A percentile compares a stretch with the other conserved stretches of the same genome.
phyloP scores from a whole-genome alignment of 495 filamentous ascomycete species.

The Penicillium cataractarum region DNA sequence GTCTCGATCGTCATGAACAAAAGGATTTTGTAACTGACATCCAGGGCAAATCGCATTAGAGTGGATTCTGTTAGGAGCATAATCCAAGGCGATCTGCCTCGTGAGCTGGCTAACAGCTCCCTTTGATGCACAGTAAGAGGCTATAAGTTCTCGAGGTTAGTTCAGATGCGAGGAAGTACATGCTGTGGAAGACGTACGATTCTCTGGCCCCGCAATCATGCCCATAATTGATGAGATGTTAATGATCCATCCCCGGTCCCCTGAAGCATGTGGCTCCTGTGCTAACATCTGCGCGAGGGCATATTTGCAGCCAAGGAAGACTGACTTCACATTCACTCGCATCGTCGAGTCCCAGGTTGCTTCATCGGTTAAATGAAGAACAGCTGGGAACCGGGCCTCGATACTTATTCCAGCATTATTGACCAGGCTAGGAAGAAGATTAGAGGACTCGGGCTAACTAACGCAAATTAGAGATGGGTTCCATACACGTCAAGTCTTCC shows the following conservation, averaged over 20 bases:
- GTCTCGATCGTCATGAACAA: neutral
- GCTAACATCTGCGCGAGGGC: constrained; percentile 54
- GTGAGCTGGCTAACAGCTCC: constrained; percentile 55
- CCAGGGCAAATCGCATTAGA: constrained; percentile 60
- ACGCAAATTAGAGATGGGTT: neutral
- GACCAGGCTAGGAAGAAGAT: constrained; percentile 38
- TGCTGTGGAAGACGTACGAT: constrained; percentile 16
- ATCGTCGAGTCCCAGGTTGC: constrained; percentile 49
- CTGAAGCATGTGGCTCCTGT: constrained; percentile 46
- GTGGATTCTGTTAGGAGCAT: constrained; percentile 54
- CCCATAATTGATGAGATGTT: constrained; percentile 56
- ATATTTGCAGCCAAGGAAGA: constrained; percentile 57
- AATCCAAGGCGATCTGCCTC: constrained; percentile 54
- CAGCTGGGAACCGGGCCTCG: constrained; percentile 23
- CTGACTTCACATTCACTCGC: constrained; percentile 47
- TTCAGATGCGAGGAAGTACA: neutral
- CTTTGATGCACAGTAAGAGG: constrained; percentile 56
- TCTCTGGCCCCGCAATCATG: constrained; percentile 37
- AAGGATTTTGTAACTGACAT: constrained; percentile 33
- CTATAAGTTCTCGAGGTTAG: constrained; percentile 19
- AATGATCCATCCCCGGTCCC: constrained; percentile 60
- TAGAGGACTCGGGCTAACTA: neutral
- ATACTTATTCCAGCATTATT: constrained; percentile 57
- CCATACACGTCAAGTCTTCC: constrained; percentile 55
- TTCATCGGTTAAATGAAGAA: constrained; percentile 46